phyloP scores from a whole-genome alignment of 1,139 yeast species.

The Geotrichum reessii region DNA sequence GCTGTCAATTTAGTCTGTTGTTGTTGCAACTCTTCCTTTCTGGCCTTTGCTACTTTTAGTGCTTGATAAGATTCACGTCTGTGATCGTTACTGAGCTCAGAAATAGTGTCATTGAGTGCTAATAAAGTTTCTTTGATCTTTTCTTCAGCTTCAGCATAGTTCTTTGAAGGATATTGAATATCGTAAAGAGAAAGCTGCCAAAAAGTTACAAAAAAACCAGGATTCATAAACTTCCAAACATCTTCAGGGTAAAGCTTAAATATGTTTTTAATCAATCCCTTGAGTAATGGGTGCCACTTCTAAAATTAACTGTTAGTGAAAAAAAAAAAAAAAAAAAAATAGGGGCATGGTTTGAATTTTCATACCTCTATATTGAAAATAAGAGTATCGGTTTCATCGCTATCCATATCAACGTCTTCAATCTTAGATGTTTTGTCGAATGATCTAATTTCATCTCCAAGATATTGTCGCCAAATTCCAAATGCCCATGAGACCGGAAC shows the following conservation, averaged over 20 bases:
- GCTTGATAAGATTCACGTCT: conserved; percentile 17
- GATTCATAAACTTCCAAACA: conserved; percentile 40
- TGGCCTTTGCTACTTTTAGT: conserved; percentile 19
- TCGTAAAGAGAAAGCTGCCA: conserved; percentile 80
- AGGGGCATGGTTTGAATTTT: background rate
- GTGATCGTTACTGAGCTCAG: conserved; percentile 16
- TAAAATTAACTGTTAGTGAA: conserved; percentile 7
- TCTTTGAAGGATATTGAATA: conserved; percentile 48
- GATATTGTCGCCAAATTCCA: conserved; percentile 64
- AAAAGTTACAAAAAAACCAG: conserved; percentile 52
- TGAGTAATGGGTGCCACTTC: conserved; percentile 30
- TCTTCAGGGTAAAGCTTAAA: conserved; percentile 26
- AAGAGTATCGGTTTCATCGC: conserved; percentile 8
- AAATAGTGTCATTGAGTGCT: conserved; percentile 16
- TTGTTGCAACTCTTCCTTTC: conserved; percentile 23
- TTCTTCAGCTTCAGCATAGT: conserved; percentile 49
- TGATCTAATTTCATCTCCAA: conserved; percentile 35
- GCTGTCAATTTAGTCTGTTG: conserved; percentile 28
- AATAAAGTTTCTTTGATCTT: conserved; percentile 23
- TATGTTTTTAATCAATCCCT: conserved; percentile 25
- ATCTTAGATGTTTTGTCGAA: conserved; percentile 20
- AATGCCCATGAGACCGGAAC: conserved; percentile 67
- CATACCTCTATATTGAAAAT: conserved; percentile 16
- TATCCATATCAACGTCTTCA: conserved; percentile 16
- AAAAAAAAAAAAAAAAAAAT: background rate